A percentile compares a stretch with the other conserved stretches of the same genome.
Evolutionary conservation across 2,329 filamentous ascomycete species (phyloP).

Genomic region (Colletotrichum sp.): DNA sequence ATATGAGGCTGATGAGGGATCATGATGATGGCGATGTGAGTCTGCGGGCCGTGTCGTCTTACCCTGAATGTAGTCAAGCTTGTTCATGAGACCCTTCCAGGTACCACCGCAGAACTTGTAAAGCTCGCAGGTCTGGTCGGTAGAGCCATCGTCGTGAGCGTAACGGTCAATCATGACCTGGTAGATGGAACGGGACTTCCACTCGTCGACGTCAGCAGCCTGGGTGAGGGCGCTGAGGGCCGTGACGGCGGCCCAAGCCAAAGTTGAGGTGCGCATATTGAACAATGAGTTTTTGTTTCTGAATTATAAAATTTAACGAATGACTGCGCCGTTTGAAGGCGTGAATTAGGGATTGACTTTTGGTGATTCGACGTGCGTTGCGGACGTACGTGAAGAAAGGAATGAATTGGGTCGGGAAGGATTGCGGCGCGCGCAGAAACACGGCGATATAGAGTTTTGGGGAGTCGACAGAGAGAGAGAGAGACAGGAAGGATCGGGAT

Average conservation of each 20-base stretch:
- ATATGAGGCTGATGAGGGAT: neutral
- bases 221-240: conserved; percentile 2
- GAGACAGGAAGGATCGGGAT: neutral
- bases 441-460: conserved; percentile 16
- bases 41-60: conserved; percentile 13
- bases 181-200: conserved; percentile 43
- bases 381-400: conserved; percentile 7
- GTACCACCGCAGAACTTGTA: conserved; percentile 54
- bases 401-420: conserved; percentile 8
- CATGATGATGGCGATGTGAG: neutral
- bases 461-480: neutral
- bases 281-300: neutral
- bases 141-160: conserved; percentile 44
- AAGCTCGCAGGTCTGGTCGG: conserved; percentile 43
- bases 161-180: conserved; percentile 50
- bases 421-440: conserved; percentile 2
- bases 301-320: neutral
- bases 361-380: neutral
- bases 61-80: conserved; percentile 55
- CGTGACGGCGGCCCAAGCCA: conserved; percentile 14
- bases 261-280: conserved; percentile 12
- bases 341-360: neutral
- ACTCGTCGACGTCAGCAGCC: conserved; percentile 13
- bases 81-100: conserved; percentile 51
- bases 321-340: conserved; percentile 11